Conservation (phyloP, 768 basidiomycete genomes). For the Xerocomellus chrysenteron region DNA sequence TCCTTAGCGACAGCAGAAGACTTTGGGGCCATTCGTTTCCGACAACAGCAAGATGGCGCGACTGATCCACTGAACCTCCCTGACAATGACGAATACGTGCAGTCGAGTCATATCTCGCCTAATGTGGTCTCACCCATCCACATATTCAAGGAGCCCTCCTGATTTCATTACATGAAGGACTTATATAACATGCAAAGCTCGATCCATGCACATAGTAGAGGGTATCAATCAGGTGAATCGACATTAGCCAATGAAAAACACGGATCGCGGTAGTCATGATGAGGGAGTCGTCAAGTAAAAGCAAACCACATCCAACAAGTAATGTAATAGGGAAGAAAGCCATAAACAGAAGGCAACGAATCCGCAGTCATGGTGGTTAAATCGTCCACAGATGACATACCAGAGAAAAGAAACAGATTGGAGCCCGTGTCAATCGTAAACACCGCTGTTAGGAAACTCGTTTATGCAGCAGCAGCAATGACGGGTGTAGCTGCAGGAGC, state of each 20-base stretch:
- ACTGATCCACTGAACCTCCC: neutral
- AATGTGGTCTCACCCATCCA: neutral
- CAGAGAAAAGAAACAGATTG: conserved; percentile 33
- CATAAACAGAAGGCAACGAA: conserved; percentile 36
- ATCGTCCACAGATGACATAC: conserved; percentile 40
- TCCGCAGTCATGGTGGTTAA: conserved; percentile 39
- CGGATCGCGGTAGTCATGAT: conserved; percentile 65
- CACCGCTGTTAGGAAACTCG: conserved; percentile 15
- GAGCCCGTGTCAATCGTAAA: conserved; percentile 47
- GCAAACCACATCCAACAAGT: conserved; percentile 60
- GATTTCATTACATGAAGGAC: conserved; percentile 33
- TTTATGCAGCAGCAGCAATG: conserved; percentile 81
- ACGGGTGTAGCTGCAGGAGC: conserved; percentile 57
- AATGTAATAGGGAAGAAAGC: conserved; percentile 38
- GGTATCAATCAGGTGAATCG: conserved; percentile 65
- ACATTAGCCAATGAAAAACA: conserved; percentile 62
- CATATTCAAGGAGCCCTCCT: conserved; percentile 12
- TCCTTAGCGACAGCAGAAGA: conserved; percentile 53
- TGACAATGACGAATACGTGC: neutral
- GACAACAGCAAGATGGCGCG: neutral
- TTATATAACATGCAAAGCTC: conserved; percentile 33
- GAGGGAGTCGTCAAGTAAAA: conserved; percentile 56
- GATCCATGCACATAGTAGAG: conserved; percentile 31
- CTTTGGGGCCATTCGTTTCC: conserved; percentile 63
- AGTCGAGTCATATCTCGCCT: conserved; percentile 25